Evolutionary conservation across 306 rosid species (phyloP).

Genomic region (Argentina anserina): DNA sequence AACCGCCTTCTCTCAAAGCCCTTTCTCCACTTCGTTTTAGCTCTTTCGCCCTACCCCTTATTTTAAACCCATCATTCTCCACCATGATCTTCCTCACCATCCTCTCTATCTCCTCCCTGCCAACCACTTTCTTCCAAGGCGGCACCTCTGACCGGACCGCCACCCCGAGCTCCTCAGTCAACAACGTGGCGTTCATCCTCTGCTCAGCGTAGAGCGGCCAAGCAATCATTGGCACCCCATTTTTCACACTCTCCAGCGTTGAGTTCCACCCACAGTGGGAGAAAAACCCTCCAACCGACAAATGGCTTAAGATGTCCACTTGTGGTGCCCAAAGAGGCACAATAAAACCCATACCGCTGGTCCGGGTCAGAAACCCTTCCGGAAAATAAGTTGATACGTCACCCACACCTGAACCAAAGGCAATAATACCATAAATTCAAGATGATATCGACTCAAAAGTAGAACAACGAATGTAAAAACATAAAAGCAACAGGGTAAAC

Average conservation of each 20-base stretch:
- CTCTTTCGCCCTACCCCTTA: conserved; percentile 24
- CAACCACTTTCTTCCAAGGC: conserved; percentile 13
- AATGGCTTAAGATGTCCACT: conserved; percentile 31
- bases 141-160: conserved; percentile 17
- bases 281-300: conserved; percentile 39
- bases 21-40: conserved; percentile 19
- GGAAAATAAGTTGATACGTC: conserved; percentile 29
- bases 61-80: conserved; percentile 25
- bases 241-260: conserved; percentile 37
- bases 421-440: no score
- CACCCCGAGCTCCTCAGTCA: conserved; percentile 42
- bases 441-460: no score
- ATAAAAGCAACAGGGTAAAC: no score
- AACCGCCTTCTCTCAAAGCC: conserved; percentile 31
- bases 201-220: conserved; percentile 70
- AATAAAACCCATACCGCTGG: conserved; percentile 16
- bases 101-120: conserved; percentile 33
- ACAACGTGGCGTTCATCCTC: conserved; percentile 42
- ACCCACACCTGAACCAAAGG: background rate
- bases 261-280: conserved; percentile 63
- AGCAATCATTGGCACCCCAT: conserved; percentile 44
- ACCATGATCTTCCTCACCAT: conserved; percentile 46
- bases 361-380: conserved; percentile 43
- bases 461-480: no score
- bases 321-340: conserved; percentile 46